Base-by-base conservation (phyloP, 192 early-diverging fungal species). In the Diversispora eburnea region DNA sequence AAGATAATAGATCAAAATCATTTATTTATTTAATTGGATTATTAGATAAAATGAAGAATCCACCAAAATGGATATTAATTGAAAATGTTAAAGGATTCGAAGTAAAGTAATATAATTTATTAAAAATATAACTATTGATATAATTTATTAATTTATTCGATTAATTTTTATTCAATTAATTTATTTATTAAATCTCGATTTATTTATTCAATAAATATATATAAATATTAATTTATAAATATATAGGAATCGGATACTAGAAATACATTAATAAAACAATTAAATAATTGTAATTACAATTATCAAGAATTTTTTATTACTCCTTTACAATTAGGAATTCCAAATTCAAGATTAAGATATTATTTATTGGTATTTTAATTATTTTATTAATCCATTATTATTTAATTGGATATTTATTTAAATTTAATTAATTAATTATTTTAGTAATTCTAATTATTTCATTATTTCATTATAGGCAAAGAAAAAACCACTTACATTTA, bases 1-100 rank as follows among this genome's bases (percentile, higher is more conserved):
- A 86, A 46, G 92, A 94, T 79, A 73, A 74, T 20, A 84, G 92
- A 1, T 84, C 92, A 5, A 89, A 90, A 69, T 89, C 88, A 54
- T 93, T 93, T 72, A 81, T 94, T 9, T 88, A 90, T 49, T 71
- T 94, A 9, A 82, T 93, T 74, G 80, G 89, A 39, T 80, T 91
- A 13, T 73, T 94, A 7, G 81, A 75, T 13, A 83, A 82, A 51
- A 83, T 92, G 62, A 78, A 82, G 45, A 58, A 78, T 5, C 79
- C 78, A 46, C 92, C 91, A 1, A 83, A 74, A 33, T 90, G 87
- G 43, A 75, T 94, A 58, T 77, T 94, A 20, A 79, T 94, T 22
- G 92, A 94, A 76, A 92, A 94, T 79, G 92, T 94, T 43, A 88
- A 89, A 54, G 91, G 91, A 3, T 93, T 94, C 67, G 92, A 94